phyloP scores from a whole-genome alignment of 306 rosid genomes.

The Abrus pulchellus region DNA sequence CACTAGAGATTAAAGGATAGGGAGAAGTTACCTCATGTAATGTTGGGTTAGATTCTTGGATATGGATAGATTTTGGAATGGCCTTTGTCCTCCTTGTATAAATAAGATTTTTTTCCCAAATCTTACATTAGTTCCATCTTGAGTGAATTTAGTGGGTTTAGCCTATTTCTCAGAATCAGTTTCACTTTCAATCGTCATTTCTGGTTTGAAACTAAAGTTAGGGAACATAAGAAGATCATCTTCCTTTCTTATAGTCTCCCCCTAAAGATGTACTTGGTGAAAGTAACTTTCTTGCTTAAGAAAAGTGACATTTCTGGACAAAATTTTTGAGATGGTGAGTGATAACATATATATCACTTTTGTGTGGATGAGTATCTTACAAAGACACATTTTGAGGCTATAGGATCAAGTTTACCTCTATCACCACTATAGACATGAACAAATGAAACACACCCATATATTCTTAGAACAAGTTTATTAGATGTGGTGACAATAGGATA shows the following conservation, averaged over 20 bases:
- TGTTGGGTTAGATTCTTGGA: constrained; percentile 15
- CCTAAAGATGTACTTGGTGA: background rate
- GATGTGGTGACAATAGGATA: too few species aligned
- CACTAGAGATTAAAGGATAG: background rate
- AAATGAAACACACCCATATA: too few species aligned
- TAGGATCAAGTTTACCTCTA: too few species aligned
- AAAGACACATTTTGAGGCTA: too few species aligned
- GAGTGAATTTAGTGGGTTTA: too few species aligned
- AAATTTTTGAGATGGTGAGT: background rate
- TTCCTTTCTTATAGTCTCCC: background rate
- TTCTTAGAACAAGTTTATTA: too few species aligned
- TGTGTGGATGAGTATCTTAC: too few species aligned
- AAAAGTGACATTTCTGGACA: background rate
- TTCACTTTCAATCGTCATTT: too few species aligned
- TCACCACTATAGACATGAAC: too few species aligned
- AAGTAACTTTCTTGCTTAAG: background rate
- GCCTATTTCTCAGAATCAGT: background rate
- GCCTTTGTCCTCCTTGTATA: background rate
- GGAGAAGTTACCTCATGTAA: background rate
- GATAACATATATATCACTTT: too few species aligned
- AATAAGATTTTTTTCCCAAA: background rate
- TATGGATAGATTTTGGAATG: background rate
- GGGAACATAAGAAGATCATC: background rate
- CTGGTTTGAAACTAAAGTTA: too few species aligned
- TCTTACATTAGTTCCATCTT: background rate